A percentile compares a stretch with the other conserved stretches of the same genome.
These are phyloP conservation scores for Mucor lusitanicus DNA, from an alignment of 371 early-diverging fungal species.

Conservation along the genomic window DNA sequence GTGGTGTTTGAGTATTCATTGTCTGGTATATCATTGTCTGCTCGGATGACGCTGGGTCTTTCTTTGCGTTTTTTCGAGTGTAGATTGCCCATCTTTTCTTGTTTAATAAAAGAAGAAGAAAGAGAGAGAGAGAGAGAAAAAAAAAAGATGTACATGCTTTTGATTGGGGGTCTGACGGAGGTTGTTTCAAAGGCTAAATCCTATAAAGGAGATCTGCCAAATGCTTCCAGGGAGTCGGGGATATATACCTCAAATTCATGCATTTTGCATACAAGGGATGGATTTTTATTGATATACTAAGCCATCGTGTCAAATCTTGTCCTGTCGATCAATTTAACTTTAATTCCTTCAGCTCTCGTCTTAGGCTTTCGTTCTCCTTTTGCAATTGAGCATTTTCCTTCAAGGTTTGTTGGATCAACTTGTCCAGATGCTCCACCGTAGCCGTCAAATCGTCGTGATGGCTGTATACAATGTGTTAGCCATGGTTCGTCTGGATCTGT, in stretches of 20 bases:
- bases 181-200: not conserved
- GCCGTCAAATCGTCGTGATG: not conserved
- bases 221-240: not conserved
- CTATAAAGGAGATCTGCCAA: not conserved
- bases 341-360: constrained; percentile 23
- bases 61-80: constrained; percentile 41
- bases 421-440: constrained; percentile 38
- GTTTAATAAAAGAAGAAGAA: not conserved
- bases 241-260: not conserved
- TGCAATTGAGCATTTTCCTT: constrained; percentile 56
- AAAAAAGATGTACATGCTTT: not conserved
- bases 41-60: constrained; percentile 39
- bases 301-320: not conserved
- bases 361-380: constrained; percentile 38
- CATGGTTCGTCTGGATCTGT: not conserved
- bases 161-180: not conserved
- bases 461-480: not conserved
- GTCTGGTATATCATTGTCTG: constrained; percentile 32
- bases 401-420: constrained; percentile 40
- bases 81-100: constrained; percentile 25
- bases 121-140: not conserved
- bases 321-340: constrained; percentile 7
- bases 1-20: constrained; percentile 43
- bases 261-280: not conserved
- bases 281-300: no score